phyloP scores from a whole-genome alignment of 257 asterid genomes.

The Ophiorrhiza pumila region DNA sequence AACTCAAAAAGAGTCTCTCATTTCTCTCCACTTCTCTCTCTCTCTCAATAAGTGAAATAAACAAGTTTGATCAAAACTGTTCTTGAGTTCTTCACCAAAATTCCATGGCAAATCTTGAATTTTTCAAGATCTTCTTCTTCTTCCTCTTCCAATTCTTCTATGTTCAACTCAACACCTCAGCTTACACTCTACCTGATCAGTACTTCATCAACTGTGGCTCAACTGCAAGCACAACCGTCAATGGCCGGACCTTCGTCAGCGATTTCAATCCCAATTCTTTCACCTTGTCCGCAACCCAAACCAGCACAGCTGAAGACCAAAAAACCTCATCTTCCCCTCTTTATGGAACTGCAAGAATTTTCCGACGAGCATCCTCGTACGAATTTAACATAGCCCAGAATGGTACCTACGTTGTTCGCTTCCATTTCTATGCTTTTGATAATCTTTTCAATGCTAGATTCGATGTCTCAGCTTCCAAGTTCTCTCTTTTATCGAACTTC shows the following conservation, averaged over 20 bases:
- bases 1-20: too few relatives aligned
- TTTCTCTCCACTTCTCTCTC: background rate
- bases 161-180: slow-evolving; percentile 6
- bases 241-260: slow-evolving; percentile 28
- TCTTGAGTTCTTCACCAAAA: slow-evolving; percentile 3
- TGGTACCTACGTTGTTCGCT: slow-evolving; percentile 47
- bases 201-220: slow-evolving; percentile 68
- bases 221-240: background rate
- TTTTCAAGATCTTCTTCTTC: background rate
- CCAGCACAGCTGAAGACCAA: background rate
- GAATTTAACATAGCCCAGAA: slow-evolving; percentile 21
- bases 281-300: slow-evolving; percentile 10
- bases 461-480: slow-evolving; percentile 32
- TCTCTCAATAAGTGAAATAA: background rate
- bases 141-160: slow-evolving; percentile 16
- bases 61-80: background rate
- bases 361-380: slow-evolving; percentile 33
- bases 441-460: slow-evolving; percentile 32
- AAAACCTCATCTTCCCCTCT: slow-evolving; percentile 9
- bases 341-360: slow-evolving; percentile 44
- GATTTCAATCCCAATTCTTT: slow-evolving; percentile 20
- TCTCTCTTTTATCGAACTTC: slow-evolving; percentile 41
- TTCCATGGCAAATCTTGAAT: slow-evolving; percentile 31
- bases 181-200: slow-evolving; percentile 26
- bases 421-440: slow-evolving; percentile 42